These are phyloP conservation scores for Aurantiochytrium sp. DNA, from an alignment of 108 stramenopile genomes.

Conservation along the genomic window DNA sequence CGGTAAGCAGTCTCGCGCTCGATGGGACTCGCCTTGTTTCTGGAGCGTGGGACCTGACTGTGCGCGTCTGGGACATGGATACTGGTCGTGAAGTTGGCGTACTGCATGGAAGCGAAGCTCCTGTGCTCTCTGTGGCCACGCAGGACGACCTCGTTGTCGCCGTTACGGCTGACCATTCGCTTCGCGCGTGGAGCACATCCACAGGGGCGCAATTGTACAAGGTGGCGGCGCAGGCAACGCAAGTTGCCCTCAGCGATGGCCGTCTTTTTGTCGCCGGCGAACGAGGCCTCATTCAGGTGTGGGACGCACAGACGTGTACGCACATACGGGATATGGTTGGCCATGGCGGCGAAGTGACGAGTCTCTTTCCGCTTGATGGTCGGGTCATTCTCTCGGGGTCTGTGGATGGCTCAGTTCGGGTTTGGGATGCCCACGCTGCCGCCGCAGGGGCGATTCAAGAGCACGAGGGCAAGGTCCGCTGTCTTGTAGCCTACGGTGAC, in stretches of 20 bases:
- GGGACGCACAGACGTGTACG: not conserved
- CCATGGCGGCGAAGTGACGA: not conserved
- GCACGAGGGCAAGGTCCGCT: too few relatives aligned
- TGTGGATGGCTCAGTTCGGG: not conserved
- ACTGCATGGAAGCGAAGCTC: not conserved
- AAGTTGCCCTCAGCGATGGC: not conserved
- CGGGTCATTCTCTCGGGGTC: not conserved
- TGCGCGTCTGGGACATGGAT: not conserved
- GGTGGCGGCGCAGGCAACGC: not conserved
- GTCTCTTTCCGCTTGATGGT: not conserved
- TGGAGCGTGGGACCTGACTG: not conserved
- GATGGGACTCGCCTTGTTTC: not conserved
- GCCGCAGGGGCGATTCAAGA: too few relatives aligned
- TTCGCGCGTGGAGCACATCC: not conserved
- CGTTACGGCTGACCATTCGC: not conserved
- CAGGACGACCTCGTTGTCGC: not conserved
- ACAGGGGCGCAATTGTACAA: not conserved
- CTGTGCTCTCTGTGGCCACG: not conserved
- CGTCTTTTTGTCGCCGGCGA: not conserved
- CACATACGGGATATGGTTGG: not conserved
- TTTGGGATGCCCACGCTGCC: not conserved
- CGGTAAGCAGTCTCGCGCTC: not conserved
- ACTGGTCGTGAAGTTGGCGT: not conserved
- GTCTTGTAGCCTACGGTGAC: too few relatives aligned
- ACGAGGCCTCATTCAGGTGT: not conserved